These are phyloP conservation scores for Chlorella ohadii DNA, from an alignment of 139 green algal species.

Conservation along the genomic window DNA sequence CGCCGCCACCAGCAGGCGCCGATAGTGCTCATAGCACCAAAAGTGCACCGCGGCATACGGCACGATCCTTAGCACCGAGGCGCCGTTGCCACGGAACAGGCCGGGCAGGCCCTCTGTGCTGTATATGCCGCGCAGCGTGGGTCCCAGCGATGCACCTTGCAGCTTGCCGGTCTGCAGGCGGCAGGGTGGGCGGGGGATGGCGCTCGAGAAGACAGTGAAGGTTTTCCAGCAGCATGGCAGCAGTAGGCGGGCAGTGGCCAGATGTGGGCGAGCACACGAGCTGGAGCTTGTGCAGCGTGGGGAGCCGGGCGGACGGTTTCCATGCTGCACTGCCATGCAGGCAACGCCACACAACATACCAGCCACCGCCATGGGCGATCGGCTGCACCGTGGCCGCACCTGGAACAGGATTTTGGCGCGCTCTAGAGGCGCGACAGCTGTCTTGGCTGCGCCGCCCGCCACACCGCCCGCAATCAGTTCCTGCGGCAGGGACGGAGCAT, in stretches of 20 bases:
- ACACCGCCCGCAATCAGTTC: conserved; percentile 84
- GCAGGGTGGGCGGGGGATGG: too few species aligned
- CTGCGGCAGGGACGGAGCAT: conserved; percentile 46
- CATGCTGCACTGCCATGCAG: too few species aligned
- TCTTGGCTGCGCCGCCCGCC: conserved; percentile 83
- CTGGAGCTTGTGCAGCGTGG: background rate
- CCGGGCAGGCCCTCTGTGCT: conserved; percentile 5
- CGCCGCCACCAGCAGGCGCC: conserved; percentile 53
- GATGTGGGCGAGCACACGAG: too few species aligned
- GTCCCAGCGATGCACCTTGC: background rate
- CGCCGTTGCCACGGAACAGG: conserved; percentile 78
- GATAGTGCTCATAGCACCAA: conserved; percentile 87
- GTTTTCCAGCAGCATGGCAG: too few species aligned
- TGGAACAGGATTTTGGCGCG: conserved; percentile 91
- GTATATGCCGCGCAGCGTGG: conserved; percentile 30
- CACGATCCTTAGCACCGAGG: conserved; percentile 88
- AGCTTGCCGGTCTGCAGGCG: conserved; percentile 28
- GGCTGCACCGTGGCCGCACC: conserved; percentile 32
- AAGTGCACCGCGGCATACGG: conserved; percentile 94
- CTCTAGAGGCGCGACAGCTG: conserved; percentile 84
- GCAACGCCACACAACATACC: too few species aligned
- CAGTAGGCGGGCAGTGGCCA: too few species aligned
- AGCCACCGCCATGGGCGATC: too few species aligned
- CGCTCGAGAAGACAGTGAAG: too few species aligned
- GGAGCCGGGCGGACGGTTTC: background rate